Percentiles rank a stretch among this genome's conserved stretches.
These are phyloP conservation scores for Tolypocladium ovalisporum DNA, from an alignment of 2,329 filamentous ascomycete species.

Conservation along the genomic window DNA sequence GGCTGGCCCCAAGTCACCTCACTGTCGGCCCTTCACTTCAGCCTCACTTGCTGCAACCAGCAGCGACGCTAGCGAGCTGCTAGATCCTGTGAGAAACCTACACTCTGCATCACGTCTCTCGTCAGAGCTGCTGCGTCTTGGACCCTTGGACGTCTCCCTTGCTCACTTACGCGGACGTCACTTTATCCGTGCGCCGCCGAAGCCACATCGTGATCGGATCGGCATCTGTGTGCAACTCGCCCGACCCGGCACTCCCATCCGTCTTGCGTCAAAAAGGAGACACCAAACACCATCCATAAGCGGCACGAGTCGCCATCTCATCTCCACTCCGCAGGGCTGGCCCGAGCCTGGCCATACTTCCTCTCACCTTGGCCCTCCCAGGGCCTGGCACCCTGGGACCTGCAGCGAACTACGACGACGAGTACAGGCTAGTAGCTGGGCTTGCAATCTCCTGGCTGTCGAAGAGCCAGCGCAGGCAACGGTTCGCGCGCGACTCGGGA, in stretches of 20 bases:
- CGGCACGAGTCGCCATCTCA: background rate
- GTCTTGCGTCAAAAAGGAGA: background rate
- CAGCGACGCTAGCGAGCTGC: background rate
- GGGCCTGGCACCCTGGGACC: background rate
- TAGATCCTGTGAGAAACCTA: background rate
- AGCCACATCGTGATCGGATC: background rate
- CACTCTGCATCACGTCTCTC: background rate
- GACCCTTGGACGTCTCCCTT: background rate
- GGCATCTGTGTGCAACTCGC: background rate
- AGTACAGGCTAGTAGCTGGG: background rate
- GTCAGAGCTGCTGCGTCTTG: background rate
- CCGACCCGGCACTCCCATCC: background rate
- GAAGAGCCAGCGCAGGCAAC: background rate
- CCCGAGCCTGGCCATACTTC: background rate
- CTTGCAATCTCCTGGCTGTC: background rate
- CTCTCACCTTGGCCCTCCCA: background rate
- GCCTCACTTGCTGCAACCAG: background rate
- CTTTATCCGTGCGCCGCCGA: background rate
- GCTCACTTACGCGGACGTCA: background rate
- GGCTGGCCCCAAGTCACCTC: no score
- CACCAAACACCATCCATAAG: background rate
- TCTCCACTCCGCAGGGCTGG: background rate
- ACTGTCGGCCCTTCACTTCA: no score
- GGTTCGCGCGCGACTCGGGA: background rate
- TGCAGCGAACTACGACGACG: background rate